A percentile compares a stretch with the other conserved stretches of the same genome.
Conservation (phyloP, 2,329 filamentous ascomycete genomes). For the Pseudomassariella vexata region DNA sequence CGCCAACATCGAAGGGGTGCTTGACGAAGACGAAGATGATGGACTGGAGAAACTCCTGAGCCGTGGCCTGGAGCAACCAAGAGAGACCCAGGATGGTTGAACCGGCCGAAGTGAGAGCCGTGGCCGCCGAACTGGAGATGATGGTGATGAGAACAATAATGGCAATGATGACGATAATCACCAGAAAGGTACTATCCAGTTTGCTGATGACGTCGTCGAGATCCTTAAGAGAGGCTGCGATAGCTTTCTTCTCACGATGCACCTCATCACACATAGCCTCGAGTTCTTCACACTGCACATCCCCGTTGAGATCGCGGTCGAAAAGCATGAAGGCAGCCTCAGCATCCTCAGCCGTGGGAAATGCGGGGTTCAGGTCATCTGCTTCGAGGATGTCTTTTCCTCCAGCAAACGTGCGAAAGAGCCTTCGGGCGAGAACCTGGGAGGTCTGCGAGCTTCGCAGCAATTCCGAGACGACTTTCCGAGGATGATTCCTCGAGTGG, state of each 20-base stretch:
- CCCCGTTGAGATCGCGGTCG: slow-evolving; percentile 93
- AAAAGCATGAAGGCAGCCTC: slow-evolving; percentile 88
- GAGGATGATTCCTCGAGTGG: slow-evolving; percentile 65
- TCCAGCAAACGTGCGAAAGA: slow-evolving; percentile 81
- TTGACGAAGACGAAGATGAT: slow-evolving; percentile 96
- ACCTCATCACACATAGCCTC: slow-evolving; percentile 93
- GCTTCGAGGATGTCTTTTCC: slow-evolving; percentile 70
- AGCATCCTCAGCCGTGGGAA: slow-evolving; percentile 77
- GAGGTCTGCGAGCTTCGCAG: slow-evolving; percentile 67
- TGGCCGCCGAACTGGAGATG: slow-evolving; percentile 84
- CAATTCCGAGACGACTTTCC: slow-evolving; percentile 77
- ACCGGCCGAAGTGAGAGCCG: slow-evolving; percentile 83
- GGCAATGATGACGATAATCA: slow-evolving; percentile 75
- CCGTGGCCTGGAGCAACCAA: slow-evolving; percentile 88
- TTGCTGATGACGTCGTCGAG: slow-evolving; percentile 89
- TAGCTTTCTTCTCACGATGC: slow-evolving; percentile 88
- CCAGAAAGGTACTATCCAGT: slow-evolving; percentile 82
- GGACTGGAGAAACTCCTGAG: slow-evolving; percentile 90
- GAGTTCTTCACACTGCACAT: slow-evolving; percentile 92
- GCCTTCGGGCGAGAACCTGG: slow-evolving; percentile 77
- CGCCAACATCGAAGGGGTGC: slow-evolving; percentile 94
- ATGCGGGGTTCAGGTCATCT: slow-evolving; percentile 74
- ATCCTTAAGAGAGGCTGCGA: slow-evolving; percentile 90
- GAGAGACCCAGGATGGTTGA: slow-evolving; percentile 83
- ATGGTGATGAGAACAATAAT: slow-evolving; percentile 84